Evolutionary conservation across 805 yeast genomes (phyloP), one percentile per base, ranked within the genome.

Genomic region (Metschnikowia reukaufii): DNA sequence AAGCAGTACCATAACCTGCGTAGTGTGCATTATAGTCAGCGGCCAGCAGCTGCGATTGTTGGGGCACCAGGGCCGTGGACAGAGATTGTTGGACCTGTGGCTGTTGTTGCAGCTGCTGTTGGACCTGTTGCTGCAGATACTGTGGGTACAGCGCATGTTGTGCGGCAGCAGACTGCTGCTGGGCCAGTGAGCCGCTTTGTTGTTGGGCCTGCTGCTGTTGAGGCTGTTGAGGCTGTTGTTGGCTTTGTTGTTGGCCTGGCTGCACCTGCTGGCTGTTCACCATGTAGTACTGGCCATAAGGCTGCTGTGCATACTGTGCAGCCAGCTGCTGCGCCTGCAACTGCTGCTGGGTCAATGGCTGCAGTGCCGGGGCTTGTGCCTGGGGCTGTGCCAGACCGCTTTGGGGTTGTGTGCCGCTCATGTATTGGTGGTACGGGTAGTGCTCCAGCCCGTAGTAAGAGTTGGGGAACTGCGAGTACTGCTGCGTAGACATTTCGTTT

Each of bases 401-500:
- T 29, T 52, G 58, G 9, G 56, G 49, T 43, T 54, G 58, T 8
- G 38, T 47, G 21, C 50, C 52, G 38, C 51, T 54, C 56, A 55
- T 55, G 45, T 51, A 55, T 31, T 53, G 57, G 19, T 49, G 51
- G 51, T 55, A 55, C n/a, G 57, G 59, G 46, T 55, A 55, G 47
- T 48, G 57, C 42, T 55, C 59, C 57, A 49, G 59, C 32, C 58
- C 58, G 50, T 55, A 55, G 50, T 55, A 55, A 27, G 57, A 53
- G 39, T 48, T 47, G 31, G 59, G 57, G 43, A 36, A 51, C 37
- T 54, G 59, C 17, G 57, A 54, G 47, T 54, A 55, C 27, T 55
- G 59, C 20, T 55, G 57, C n/a, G 59, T 51, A 12, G 59, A 55
- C 59, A 55, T 55, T 29, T 37, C 27, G 4, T 32, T 7, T 19